A percentile compares a stretch with the other conserved stretches of the same genome.
phyloP scores from a whole-genome alignment of 805 yeast genomes.

The Ogataea saltuana region DNA sequence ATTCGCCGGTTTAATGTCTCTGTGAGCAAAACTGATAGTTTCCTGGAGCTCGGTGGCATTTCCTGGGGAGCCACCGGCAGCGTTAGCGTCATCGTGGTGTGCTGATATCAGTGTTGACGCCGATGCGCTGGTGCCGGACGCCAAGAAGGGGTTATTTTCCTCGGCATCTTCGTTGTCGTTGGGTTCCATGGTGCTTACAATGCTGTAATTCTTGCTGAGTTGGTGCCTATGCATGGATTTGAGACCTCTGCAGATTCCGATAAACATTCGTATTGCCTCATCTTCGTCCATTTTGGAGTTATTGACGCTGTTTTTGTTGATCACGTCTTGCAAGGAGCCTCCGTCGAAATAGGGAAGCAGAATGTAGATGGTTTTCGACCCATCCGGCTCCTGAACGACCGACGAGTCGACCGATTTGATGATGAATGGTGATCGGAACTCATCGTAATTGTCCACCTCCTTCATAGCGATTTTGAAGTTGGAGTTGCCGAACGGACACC shows the following conservation, averaged over 20 bases:
- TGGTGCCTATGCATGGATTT: conserved; percentile 72
- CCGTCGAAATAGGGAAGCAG: conserved; percentile 73
- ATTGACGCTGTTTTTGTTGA: conserved; percentile 62
- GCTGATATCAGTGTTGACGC: conserved; percentile 1
- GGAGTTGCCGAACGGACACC: conserved; percentile 85
- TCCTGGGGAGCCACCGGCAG: conserved; percentile 25
- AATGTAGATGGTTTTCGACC: conserved; percentile 75
- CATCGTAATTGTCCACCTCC: conserved; percentile 74
- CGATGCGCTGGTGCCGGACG: conserved; percentile 1
- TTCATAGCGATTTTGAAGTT: conserved; percentile 71
- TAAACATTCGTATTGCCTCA: conserved; percentile 61
- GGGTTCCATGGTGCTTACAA: conserved; percentile 21
- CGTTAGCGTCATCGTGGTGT: background rate
- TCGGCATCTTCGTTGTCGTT: conserved; percentile 19
- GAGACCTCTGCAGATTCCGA: conserved; percentile 74
- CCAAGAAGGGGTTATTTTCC: conserved; percentile 28
- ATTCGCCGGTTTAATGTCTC: conserved; percentile 89
- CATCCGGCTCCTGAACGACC: conserved; percentile 72
- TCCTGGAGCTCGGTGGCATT: conserved; percentile 54
- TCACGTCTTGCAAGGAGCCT: conserved; percentile 81
- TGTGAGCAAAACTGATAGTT: conserved; percentile 72
- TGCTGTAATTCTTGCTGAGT: conserved; percentile 23
- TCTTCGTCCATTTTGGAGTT: conserved; percentile 54
- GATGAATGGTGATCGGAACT: conserved; percentile 67
- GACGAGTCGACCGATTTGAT: conserved; percentile 70